phyloP scores from a whole-genome alignment of 257 asterid genomes.

The Solanum rostratum region DNA sequence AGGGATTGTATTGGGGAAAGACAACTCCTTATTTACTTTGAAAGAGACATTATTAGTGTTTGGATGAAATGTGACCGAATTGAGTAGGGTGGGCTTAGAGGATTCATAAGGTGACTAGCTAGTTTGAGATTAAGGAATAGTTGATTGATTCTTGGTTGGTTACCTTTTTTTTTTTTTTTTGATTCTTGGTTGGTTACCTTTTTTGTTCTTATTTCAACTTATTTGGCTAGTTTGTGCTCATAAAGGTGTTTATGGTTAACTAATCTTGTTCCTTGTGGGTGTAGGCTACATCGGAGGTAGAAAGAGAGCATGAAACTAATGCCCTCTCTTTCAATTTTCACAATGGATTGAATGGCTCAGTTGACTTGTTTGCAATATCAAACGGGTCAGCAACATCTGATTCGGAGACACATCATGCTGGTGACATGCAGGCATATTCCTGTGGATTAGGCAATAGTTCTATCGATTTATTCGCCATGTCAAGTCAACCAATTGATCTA shows the following conservation, averaged over 20 bases:
- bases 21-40: neutral
- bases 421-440: neutral
- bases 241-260: constrained; percentile 1
- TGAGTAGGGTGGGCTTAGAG: neutral
- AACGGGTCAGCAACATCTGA: neutral
- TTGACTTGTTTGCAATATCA: neutral
- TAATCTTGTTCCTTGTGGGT: constrained; percentile 15
- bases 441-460: constrained; percentile 14
- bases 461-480: constrained; percentile 9
- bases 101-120: neutral
- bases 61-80: neutral
- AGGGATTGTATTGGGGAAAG: neutral
- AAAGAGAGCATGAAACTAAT: constrained; percentile 19
- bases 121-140: neutral
- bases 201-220: neutral
- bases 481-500: constrained; percentile 26
- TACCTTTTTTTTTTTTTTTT: neutral
- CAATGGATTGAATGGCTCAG: constrained; percentile 12
- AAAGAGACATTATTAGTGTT: neutral
- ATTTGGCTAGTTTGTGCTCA: neutral
- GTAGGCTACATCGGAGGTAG: constrained; percentile 37
- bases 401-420: neutral
- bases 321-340: constrained; percentile 16
- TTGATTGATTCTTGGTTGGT: neutral
- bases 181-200: neutral